Evolutionary conservation across 2,329 filamentous ascomycete genomes (phyloP).

Genomic region (Cladorrhinum sp.): DNA sequence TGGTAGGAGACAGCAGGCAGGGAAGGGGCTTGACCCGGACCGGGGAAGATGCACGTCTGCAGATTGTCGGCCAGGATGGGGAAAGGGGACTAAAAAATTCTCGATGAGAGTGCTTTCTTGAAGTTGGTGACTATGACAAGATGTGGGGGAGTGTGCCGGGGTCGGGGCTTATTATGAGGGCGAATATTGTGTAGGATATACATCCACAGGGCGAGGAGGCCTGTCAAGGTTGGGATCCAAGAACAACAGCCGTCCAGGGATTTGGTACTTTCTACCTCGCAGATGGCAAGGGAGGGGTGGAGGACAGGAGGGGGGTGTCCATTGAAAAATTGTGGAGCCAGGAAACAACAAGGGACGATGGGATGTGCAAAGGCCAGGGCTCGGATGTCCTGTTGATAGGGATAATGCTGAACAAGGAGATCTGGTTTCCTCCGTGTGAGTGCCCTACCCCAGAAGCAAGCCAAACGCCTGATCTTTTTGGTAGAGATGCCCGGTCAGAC

Average conservation of each 20-base stretch:
- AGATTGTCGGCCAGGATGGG: slow-evolving; percentile 18
- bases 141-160: slow-evolving; percentile 25
- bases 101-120: slow-evolving; percentile 24
- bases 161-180: slow-evolving; percentile 16
- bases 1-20: slow-evolving; percentile 17
- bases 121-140: slow-evolving; percentile 13
- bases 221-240: slow-evolving; percentile 20
- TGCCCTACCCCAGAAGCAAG: slow-evolving; percentile 14
- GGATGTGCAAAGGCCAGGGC: slow-evolving; percentile 24
- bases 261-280: not conserved
- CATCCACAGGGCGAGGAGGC: slow-evolving; percentile 18
- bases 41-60: slow-evolving; percentile 23
- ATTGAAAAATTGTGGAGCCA: slow-evolving; percentile 21
- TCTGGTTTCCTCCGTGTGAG: slow-evolving; percentile 12
- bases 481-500: slow-evolving; percentile 15
- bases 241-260: slow-evolving; percentile 19
- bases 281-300: slow-evolving; percentile 10
- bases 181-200: slow-evolving; percentile 4
- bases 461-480: slow-evolving; percentile 23
- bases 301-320: slow-evolving; percentile 14
- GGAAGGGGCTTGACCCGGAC: slow-evolving; percentile 22
- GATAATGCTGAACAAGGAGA: slow-evolving; percentile 9
- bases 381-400: slow-evolving; percentile 19
- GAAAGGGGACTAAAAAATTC: slow-evolving; percentile 11
- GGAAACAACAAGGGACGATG: slow-evolving; percentile 17